phyloP scores from a whole-genome alignment of 345 rosid genomes.

The Physaria fendleri region DNA sequence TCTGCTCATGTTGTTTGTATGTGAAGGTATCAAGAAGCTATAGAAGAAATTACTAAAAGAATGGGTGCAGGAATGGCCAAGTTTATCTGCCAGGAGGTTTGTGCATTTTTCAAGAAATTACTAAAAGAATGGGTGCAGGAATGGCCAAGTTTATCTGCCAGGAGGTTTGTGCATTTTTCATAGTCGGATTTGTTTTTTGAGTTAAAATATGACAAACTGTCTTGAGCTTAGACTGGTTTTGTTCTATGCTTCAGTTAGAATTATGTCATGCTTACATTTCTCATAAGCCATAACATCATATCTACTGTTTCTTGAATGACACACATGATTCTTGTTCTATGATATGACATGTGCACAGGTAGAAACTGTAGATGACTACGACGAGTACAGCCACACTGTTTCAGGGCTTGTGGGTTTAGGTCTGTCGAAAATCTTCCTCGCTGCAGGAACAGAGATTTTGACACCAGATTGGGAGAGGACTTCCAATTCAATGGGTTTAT shows the following conservation, averaged over 20 bases:
- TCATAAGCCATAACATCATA: not conserved
- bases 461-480: not conserved
- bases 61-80: conserved; percentile 98
- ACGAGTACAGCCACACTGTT: conserved; percentile 95
- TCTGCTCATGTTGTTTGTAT: not conserved
- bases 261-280: not conserved
- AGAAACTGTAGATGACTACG: conserved; percentile 80
- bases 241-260: conserved; percentile 6
- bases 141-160: conserved; percentile 92
- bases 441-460: conserved; percentile 35
- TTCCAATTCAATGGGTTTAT: no score
- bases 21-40: conserved; percentile 67
- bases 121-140: conserved; percentile 89
- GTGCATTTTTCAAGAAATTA: conserved; percentile 57
- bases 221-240: conserved; percentile 1
- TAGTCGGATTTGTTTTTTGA: conserved; percentile 10
- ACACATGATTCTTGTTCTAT: not conserved
- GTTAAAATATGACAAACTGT: not conserved
- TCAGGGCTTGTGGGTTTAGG: conserved; percentile 99
- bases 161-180: conserved; percentile 51
- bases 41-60: conserved; percentile 60
- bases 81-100: conserved; percentile 79
- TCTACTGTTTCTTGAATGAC: not conserved
- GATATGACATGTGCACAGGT: conserved; percentile 42
- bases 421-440: conserved; percentile 88